A percentile compares a stretch with the other conserved stretches of the same genome.
Evolutionary conservation across 805 yeast species (phyloP).

Genomic region (Starmerella gropengiesseri): DNA sequence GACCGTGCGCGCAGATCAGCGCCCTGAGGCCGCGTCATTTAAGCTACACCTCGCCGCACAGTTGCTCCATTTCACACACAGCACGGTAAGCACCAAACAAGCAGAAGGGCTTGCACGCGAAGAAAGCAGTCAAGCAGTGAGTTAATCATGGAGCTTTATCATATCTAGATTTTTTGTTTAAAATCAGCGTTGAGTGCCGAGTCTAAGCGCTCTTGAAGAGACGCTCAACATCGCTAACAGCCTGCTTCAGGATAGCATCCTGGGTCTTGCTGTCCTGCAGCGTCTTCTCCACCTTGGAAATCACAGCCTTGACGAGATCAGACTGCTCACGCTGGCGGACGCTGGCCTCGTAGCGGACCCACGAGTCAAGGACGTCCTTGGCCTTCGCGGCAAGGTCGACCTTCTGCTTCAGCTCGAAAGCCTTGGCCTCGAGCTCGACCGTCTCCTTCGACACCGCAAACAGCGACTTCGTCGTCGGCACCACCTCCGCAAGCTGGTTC

Average conservation of each 20-base stretch:
- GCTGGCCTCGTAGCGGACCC: slow-evolving; percentile 97
- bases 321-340: slow-evolving; percentile 93
- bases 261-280: slow-evolving; percentile 82
- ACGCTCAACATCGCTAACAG: slow-evolving; percentile 85
- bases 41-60: too few relatives aligned
- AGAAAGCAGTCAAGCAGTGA: background rate
- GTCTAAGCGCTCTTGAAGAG: slow-evolving; percentile 40
- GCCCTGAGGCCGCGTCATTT: too few relatives aligned
- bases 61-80: too few relatives aligned
- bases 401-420: slow-evolving; percentile 85
- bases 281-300: slow-evolving; percentile 79
- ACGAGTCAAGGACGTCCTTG: slow-evolving; percentile 88
- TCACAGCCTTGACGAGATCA: slow-evolving; percentile 77
- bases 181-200: background rate
- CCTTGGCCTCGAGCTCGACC: slow-evolving; percentile 86
- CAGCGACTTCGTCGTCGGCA: slow-evolving; percentile 77
- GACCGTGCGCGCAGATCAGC: background rate
- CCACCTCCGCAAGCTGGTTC: slow-evolving; percentile 81
- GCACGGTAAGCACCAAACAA: too few relatives aligned
- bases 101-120: too few relatives aligned
- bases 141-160: background rate
- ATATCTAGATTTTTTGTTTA: background rate
- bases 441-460: slow-evolving; percentile 95
- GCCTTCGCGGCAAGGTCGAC: slow-evolving; percentile 84
- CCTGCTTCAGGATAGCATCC: slow-evolving; percentile 79